A percentile compares a stretch with the other conserved stretches of the same genome.
These are phyloP conservation scores for Spizellomyces sp. DNA, from an alignment of 192 early-diverging fungal genomes.

Conservation along the genomic window DNA sequence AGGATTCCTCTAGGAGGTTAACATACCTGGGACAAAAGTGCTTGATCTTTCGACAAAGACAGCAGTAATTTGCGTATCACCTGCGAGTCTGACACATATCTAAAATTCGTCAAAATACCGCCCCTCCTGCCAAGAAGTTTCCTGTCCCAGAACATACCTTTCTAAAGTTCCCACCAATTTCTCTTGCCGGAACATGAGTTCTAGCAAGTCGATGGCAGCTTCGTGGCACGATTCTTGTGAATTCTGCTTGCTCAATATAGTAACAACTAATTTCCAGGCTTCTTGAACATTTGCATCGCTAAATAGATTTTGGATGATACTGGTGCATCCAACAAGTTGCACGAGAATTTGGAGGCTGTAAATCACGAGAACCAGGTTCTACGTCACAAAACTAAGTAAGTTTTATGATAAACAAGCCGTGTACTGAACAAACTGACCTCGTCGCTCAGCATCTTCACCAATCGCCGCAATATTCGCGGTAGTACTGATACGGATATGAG, in stretches of 20 bases:
- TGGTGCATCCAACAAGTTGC: not conserved
- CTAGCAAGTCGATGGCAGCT: constrained; percentile 1
- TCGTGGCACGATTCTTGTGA: not conserved
- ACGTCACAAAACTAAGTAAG: not conserved
- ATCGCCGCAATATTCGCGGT: not conserved
- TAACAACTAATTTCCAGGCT: constrained; percentile 1
- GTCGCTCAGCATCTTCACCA: constrained; percentile 11
- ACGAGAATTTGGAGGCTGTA: constrained; percentile 2
- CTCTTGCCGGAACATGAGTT: constrained; percentile 4
- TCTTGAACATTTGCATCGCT: constrained; percentile 6
- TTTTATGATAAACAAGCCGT: not conserved
- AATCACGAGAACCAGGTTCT: not conserved
- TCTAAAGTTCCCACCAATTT: not conserved
- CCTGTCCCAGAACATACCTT: not conserved
- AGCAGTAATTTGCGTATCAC: no score
- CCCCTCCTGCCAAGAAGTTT: no score
- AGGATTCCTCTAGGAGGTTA: no score
- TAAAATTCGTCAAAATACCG: no score
- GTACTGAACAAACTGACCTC: not conserved
- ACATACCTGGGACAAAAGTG: no score
- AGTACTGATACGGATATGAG: not conserved
- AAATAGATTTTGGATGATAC: not conserved
- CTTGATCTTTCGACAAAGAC: no score
- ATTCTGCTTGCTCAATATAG: not conserved
- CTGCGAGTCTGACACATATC: no score